phyloP scores from a whole-genome alignment of 78 protist species.

The Dictyostelium brefeldianum region DNA sequence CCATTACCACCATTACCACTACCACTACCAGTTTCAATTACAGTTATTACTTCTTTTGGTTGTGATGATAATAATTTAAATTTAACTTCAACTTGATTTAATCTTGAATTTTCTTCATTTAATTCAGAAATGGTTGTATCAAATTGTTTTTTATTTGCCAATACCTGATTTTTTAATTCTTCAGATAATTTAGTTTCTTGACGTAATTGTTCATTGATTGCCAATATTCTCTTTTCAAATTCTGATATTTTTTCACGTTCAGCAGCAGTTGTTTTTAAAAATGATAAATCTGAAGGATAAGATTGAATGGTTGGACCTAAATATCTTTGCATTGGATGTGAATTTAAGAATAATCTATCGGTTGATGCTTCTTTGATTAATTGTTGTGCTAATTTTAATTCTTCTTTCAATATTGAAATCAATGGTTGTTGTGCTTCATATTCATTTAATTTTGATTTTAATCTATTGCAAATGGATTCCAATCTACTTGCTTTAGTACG shows the following conservation, averaged over 20 bases:
- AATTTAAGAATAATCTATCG: slow-evolving; percentile 61
- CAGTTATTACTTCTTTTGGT: background rate
- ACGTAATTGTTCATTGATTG: slow-evolving; percentile 20
- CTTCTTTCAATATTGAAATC: slow-evolving; percentile 59
- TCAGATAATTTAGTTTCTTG: slow-evolving; percentile 54
- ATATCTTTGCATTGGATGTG: slow-evolving; percentile 80
- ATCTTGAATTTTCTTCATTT: slow-evolving; percentile 57
- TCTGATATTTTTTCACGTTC: slow-evolving; percentile 54
- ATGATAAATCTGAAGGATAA: slow-evolving; percentile 67
- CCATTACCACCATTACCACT: background rate
- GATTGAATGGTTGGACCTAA: slow-evolving; percentile 41
- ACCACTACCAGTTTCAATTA: too few relatives aligned
- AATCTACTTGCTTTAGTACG: slow-evolving; percentile 57
- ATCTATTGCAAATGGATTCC: slow-evolving; percentile 48
- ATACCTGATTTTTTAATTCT: slow-evolving; percentile 44
- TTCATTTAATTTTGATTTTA: slow-evolving; percentile 37
- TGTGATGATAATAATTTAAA: slow-evolving; percentile 1
- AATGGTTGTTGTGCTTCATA: slow-evolving; percentile 75
- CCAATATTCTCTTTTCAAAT: slow-evolving; percentile 30
- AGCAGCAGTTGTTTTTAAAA: slow-evolving; percentile 54
- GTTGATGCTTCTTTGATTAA: slow-evolving; percentile 69
- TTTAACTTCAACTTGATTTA: slow-evolving; percentile 27
- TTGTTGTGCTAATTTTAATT: slow-evolving; percentile 61
- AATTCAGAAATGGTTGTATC: slow-evolving; percentile 37
- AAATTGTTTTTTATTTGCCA: slow-evolving; percentile 43